Base-by-base conservation (phyloP, 257 asterid species). In the Petrea volubilis region DNA sequence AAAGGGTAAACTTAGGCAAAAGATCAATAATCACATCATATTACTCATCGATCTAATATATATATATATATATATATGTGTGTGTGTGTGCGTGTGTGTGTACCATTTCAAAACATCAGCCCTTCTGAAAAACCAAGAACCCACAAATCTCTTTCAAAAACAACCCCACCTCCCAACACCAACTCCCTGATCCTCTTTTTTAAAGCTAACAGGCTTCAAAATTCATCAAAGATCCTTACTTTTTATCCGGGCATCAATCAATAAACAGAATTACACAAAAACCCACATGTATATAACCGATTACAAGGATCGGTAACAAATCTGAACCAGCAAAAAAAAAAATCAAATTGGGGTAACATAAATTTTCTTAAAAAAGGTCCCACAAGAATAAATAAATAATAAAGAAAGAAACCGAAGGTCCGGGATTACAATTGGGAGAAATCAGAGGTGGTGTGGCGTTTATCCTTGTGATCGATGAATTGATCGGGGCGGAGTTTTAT, bases 351-450 rank as follows among this genome's bases (percentile, higher is more conserved):
- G 55, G 61, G 64, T 59, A 66, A 21, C 28, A 49, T 61, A 46
- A 33, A 57, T 27, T n/a, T 18, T 15, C 3, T 2, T 25, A 31
- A 18, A 17, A 47, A 70, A 47, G 6, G 13, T 31, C 36, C 51
- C 18, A 21, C 24, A 46, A 12, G 9, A 38, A n/a, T n/a, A n/a
- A n/a, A n/a, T n/a, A n/a, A n/a, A n/a, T n/a, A 60, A 50, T 24
- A 64, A 20, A 27, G n/a, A 49, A 62, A 60, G 68, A 74, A 64
- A 64, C 29, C 20, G 53, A 70, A 74, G 65, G 74, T 28, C 56
- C 71, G 67, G 44, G 70, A 74, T 79, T 79, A 79, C 83, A 69
- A 64, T 74, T 69, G 40, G n/a, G 61, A 57, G 77, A 74, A 68
- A 57, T 62, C 36, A 69, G 43, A 55, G 68, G 67, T 61, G 56